Percentiles rank a stretch among this genome's conserved stretches.
phyloP scores from a whole-genome alignment of 139 green algal genomes.

The Coelastrella sp. region DNA sequence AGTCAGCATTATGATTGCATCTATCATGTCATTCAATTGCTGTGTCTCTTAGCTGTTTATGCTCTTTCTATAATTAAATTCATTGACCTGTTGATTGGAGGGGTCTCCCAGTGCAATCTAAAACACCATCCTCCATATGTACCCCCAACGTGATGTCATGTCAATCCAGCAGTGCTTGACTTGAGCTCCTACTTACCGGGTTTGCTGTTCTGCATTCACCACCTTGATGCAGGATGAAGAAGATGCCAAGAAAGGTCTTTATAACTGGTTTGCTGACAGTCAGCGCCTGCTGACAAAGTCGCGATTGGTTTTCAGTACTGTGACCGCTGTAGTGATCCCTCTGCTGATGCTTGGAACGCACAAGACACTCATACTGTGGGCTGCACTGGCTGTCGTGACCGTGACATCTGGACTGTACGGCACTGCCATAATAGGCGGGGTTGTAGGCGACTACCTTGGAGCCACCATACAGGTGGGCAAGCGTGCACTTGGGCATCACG shows the following conservation, averaged over 20 bases:
- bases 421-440: conserved; percentile 56
- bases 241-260: conserved; percentile 68
- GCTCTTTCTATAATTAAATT: no score
- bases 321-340: conserved; percentile 29
- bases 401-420: conserved; percentile 47
- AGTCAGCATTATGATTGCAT: no score
- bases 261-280: conserved; percentile 64
- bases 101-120: no score
- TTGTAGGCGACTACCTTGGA: conserved; percentile 66
- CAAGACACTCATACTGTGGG: conserved; percentile 21
- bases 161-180: no score
- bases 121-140: no score
- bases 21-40: no score
- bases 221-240: conserved; percentile 56
- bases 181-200: background rate
- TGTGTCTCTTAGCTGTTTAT: no score
- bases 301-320: conserved; percentile 57
- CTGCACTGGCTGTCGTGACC: conserved; percentile 18
- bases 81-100: no score
- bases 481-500: no score
- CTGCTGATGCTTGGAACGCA: conserved; percentile 25
- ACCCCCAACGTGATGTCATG: no score
- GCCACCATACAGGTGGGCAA: conserved; percentile 63
- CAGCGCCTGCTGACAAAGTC: conserved; percentile 58
- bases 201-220: background rate